Evolutionary conservation across 2,329 filamentous ascomycete genomes (phyloP).

Genomic region (Apiospora arundinis): DNA sequence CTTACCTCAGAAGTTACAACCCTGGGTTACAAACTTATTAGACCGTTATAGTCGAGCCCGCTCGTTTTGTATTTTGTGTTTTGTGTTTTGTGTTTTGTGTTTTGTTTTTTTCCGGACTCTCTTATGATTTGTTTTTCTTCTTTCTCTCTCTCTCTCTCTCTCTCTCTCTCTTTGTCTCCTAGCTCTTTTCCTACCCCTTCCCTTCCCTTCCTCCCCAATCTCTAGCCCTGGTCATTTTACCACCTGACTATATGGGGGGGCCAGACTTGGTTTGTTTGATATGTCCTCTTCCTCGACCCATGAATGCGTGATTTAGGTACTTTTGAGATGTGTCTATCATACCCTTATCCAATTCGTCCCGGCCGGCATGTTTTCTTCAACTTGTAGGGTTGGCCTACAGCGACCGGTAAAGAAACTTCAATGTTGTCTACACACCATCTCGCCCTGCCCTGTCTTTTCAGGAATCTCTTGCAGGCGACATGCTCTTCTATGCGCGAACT

Average conservation of each 20-base stretch:
- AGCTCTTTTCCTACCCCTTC: neutral
- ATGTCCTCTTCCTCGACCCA: constrained; percentile 17
- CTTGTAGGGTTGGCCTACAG: constrained; percentile 3
- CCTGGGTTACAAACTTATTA: constrained; percentile 14
- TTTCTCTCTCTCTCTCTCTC: neutral
- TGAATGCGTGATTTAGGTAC: constrained; percentile 16
- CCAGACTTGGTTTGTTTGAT: constrained; percentile 14
- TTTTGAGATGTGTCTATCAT: constrained; percentile 3
- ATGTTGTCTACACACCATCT: constrained; percentile 11
- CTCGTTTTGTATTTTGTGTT: neutral
- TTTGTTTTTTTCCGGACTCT: no score
- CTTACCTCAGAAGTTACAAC: constrained; percentile 1
- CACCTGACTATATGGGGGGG: constrained; percentile 2
- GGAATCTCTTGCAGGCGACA: constrained; percentile 12
- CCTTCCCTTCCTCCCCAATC: neutral
- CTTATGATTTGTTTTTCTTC: neutral
- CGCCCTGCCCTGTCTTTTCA: neutral
- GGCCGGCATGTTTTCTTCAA: neutral
- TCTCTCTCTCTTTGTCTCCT: neutral
- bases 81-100: no score
- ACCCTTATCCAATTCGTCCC: constrained; percentile 16
- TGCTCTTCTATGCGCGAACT: constrained; percentile 10
- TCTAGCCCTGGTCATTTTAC: neutral
- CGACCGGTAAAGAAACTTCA: constrained; percentile 7
- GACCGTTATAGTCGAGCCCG: constrained; percentile 16